Conservation (phyloP, 2,329 filamentous ascomycete genomes). For the Colletotrichum tropicicola region DNA sequence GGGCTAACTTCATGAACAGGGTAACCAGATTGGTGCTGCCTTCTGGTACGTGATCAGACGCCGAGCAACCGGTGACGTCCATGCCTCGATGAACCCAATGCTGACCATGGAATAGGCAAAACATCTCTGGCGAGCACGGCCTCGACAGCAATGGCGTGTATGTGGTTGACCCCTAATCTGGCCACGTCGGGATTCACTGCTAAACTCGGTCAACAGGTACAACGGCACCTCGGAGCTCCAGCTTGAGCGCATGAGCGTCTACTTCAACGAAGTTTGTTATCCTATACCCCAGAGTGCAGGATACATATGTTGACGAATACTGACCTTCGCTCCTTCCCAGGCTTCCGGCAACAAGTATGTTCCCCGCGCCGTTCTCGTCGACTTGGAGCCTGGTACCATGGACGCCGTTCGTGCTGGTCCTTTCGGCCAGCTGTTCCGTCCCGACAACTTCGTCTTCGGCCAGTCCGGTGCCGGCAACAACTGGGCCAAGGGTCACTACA, state of each 20-base stretch:
- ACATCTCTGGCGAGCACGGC: constrained; percentile 90
- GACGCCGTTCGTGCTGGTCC: constrained; percentile 98
- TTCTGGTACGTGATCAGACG: constrained; percentile 77
- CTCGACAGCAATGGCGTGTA: constrained; percentile 97
- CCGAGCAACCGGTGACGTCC: constrained; percentile 19
- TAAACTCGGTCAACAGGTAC: constrained; percentile 70
- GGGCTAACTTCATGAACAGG: constrained; percentile 66
- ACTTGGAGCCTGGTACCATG: constrained; percentile 99
- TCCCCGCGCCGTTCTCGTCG: constrained; percentile 97
- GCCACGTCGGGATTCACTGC: constrained; percentile 22
- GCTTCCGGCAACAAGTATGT: constrained; percentile 99
- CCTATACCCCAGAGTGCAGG: not conserved
- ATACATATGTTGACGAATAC: constrained; percentile 17
- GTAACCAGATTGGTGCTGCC: constrained; percentile 99
- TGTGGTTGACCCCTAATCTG: constrained; percentile 48
- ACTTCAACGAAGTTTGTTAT: constrained; percentile 80
- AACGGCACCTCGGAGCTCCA: constrained; percentile 98
- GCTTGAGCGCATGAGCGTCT: constrained; percentile 99
- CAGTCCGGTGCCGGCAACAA: constrained; percentile 99
- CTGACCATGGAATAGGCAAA: constrained; percentile 69
- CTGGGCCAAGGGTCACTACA: constrained; percentile 99
- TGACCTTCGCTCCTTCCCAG: constrained; percentile 53
- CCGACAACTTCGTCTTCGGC: constrained; percentile 99
- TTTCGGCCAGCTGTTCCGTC: constrained; percentile 98
- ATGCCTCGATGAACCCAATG: constrained; percentile 19